Base-by-base conservation (phyloP, 306 rosid species). In the Dalbergia cultrata region DNA sequence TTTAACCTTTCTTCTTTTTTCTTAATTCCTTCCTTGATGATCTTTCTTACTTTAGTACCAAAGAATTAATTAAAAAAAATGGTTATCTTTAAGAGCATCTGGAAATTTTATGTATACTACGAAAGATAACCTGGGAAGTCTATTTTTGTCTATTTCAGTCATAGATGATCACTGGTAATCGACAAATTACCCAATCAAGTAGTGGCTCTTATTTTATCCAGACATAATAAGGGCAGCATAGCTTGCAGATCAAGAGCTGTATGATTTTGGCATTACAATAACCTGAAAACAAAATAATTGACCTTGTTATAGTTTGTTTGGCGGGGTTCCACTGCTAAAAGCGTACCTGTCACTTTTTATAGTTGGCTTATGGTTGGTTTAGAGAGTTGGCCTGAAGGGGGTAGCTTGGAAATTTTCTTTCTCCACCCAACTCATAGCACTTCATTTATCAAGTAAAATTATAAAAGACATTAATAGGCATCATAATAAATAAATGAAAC, bases 141-240 rank as follows among this genome's bases (percentile, higher is more conserved):
- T 35, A 7, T 64, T 73, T 13, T 31, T 37, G 9, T 56, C 34
- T 34, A 18, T 65, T 72, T 50, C 8, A 80, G 54, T 78, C 66
- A 33, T 21, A 8, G 11, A 16, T 66, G 56, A 31, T 47, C 22
- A 37, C 37, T 71, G 8, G 58, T 53, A 67, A 13, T 47, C 59
- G 35, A 75, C 13, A 54, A 64, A 33, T 65, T 53, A 67, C 41
- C 52, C 31, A 73, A 73, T 72, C 66, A 63, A 52, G 66, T 67
- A 16, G 13, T 68, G 67, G 56, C 44, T n/a, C 56, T 56, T 74
- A 52, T 64, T 65, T 70, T 31, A 33, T 70, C 8, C 41, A 50
- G 39, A 22, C 44, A 71, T n/a, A n/a, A n/a, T n/a, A n/a, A n/a
- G n/a, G n/a, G n/a, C n/a, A n/a, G n/a, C n/a, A n/a, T n/a, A n/a